phyloP scores from a whole-genome alignment of 2,329 filamentous ascomycete genomes.

The Lomentospora prolificans region DNA sequence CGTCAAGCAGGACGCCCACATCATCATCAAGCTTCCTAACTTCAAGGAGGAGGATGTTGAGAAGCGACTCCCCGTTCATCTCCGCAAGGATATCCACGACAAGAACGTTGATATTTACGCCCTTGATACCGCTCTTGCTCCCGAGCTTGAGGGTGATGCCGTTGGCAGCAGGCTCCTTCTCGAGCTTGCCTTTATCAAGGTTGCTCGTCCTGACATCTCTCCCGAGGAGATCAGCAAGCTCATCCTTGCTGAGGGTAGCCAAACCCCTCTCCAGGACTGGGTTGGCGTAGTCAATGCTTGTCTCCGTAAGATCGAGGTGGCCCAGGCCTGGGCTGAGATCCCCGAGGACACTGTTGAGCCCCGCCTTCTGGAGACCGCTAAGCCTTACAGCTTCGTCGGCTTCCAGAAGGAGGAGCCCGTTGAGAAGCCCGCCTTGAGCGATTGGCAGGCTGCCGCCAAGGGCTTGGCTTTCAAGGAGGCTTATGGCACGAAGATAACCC shows the following conservation, averaged over 20 bases:
- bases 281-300: slow-evolving; percentile 44
- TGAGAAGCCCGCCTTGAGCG: slow-evolving; percentile 51
- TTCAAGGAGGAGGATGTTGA: slow-evolving; percentile 84
- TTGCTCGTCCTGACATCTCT: slow-evolving; percentile 59
- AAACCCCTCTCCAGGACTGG: slow-evolving; percentile 40
- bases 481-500: slow-evolving; percentile 60
- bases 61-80: slow-evolving; percentile 64
- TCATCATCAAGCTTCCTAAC: slow-evolving; percentile 67
- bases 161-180: slow-evolving; percentile 58
- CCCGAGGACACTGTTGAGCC: slow-evolving; percentile 35
- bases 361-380: slow-evolving; percentile 53
- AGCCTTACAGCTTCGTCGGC: slow-evolving; percentile 69
- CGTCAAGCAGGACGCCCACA: slow-evolving; percentile 58
- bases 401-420: slow-evolving; percentile 71
- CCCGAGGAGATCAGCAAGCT: slow-evolving; percentile 57
- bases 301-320: slow-evolving; percentile 64
- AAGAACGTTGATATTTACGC: slow-evolving; percentile 65
- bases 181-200: slow-evolving; percentile 74
- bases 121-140: slow-evolving; percentile 60
- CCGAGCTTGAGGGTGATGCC: slow-evolving; percentile 56
- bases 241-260: slow-evolving; percentile 43
- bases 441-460: slow-evolving; percentile 80
- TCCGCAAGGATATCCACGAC: slow-evolving; percentile 62
- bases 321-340: slow-evolving; percentile 68
- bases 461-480: slow-evolving; percentile 90